phyloP scores from a whole-genome alignment of 2,329 filamentous ascomycete genomes.

The Pleurostoma richardsiae region DNA sequence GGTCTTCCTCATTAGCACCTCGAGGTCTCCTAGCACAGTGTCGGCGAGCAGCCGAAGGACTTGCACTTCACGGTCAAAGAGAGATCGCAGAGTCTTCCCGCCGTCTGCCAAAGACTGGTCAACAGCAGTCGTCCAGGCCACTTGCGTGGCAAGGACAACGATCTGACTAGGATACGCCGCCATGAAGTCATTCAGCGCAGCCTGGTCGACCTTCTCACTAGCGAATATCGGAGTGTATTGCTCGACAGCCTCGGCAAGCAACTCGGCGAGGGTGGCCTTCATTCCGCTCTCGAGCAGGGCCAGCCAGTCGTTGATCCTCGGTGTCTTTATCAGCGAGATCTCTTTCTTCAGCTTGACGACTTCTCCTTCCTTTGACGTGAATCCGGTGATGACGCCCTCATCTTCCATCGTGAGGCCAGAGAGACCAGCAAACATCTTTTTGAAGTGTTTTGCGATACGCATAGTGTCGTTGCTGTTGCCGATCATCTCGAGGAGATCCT shows the following conservation, averaged over 20 bases:
- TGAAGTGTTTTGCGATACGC: constrained; percentile 96
- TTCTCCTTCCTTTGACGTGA: constrained; percentile 94
- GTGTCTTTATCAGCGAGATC: constrained; percentile 88
- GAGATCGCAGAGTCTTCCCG: constrained; percentile 60
- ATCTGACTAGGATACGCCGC: constrained; percentile 85
- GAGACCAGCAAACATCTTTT: constrained; percentile 99
- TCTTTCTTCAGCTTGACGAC: constrained; percentile 81
- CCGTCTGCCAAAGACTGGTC: constrained; percentile 70
- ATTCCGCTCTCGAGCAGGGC: constrained; percentile 86
- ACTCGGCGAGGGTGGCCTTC: constrained; percentile 88
- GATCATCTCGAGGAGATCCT: constrained; percentile 97
- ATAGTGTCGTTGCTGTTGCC: constrained; percentile 97
- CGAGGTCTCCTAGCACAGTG: constrained; percentile 85
- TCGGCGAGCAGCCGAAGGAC: constrained; percentile 81
- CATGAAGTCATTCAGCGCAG: constrained; percentile 75
- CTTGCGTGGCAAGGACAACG: constrained; percentile 90
- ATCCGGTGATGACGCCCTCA: constrained; percentile 81
- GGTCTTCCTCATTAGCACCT: constrained; percentile 84
- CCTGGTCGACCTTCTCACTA: constrained; percentile 63
- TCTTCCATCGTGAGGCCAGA: constrained; percentile 89
- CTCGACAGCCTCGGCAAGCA: constrained; percentile 79
- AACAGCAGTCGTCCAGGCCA: constrained; percentile 86
- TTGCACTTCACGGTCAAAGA: constrained; percentile 80
- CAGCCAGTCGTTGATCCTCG: constrained; percentile 99
- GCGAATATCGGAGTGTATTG: constrained; percentile 77